Conservation (phyloP, 2,329 filamentous ascomycete genomes). For the Exutisphaerella laricina region DNA sequence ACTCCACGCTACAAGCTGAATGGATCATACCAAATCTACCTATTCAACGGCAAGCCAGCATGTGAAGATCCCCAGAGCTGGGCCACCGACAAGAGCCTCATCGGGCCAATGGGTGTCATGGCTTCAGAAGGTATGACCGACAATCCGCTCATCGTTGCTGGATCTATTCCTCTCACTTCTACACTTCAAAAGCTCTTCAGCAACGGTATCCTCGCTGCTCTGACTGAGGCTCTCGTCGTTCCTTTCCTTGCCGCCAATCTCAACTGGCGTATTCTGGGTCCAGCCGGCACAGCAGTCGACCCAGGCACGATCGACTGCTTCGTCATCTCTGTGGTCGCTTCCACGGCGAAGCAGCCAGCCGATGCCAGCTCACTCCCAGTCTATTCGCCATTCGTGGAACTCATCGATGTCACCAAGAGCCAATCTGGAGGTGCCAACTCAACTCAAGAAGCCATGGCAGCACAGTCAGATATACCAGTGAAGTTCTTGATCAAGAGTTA, state of each 20-base stretch:
- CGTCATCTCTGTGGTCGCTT: constrained; percentile 36
- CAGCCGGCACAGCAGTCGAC: constrained; percentile 30
- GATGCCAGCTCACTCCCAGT: constrained; percentile 31
- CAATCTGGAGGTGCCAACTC: constrained; percentile 18
- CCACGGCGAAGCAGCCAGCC: constrained; percentile 33
- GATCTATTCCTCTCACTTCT: constrained; percentile 43
- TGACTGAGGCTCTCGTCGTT: constrained; percentile 26
- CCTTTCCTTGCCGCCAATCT: constrained; percentile 32
- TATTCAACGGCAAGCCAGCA: constrained; percentile 57
- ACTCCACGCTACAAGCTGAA: constrained; percentile 56
- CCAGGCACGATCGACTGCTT: constrained; percentile 34
- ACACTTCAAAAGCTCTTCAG: constrained; percentile 34
- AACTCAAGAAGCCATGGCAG: constrained; percentile 6
- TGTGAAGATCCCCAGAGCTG: constrained; percentile 44
- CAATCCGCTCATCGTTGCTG: constrained; percentile 31
- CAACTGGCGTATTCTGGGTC: constrained; percentile 31
- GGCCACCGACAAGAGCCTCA: constrained; percentile 49
- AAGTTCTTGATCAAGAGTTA: too few relatives aligned
- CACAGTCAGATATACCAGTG: not conserved
- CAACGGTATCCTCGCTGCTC: constrained; percentile 28
- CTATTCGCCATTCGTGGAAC: constrained; percentile 28
- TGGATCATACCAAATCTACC: constrained; percentile 58
- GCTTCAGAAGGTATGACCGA: constrained; percentile 17
- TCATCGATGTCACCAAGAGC: constrained; percentile 19
- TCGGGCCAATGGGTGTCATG: constrained; percentile 53